Evolutionary conservation across 73 alveolate genomes (phyloP), one percentile per base, ranked within the genome.

Genomic region (Paramecium sexaurelia): DNA sequence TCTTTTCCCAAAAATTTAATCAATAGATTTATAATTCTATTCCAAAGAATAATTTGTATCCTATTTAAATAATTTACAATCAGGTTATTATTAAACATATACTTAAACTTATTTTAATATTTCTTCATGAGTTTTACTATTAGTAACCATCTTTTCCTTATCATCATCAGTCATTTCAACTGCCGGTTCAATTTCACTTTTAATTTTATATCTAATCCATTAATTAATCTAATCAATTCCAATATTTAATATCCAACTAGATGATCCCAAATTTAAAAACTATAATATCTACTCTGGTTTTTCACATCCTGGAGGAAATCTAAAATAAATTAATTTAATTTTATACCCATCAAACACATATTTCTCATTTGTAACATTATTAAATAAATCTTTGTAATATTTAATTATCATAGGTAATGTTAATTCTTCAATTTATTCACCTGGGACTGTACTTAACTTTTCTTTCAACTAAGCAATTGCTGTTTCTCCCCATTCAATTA

Each of bases 401-500:
- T 78, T 78, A 9, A 78, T 43, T 40, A 78, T 24, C 29, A 36
- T 17, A 39, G 68, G 71, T 20, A 78, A 43, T 39, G 94, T 66
- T 7, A 88, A 43, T 32, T 88, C 94, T 55, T 88, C 94, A n/a
- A 88, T 55, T 17, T 87, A 87, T 78, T 37, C 90, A 22, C 91
- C 94, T 39, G 85, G 91, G 26, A 61, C 93, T 11, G 83, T 71
- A 10, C 84, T 87, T 17, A 88, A 82, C 22, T 88, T 88, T 1
- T 75, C 87, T 32, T 88, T 88, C 10, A 88, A 71, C 24, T 20
- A 32, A 37, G 27, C 24, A 2, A 88, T 39, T 20, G 94, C 55
- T 1, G 67, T n/a, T 88, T 88, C 93, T 29, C 83, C 56, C 94
- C 94, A 88, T 36, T 88, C 94, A 24, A 88, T 47, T 19, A 88